Conservation (phyloP, 768 basidiomycete genomes). For the Lentinula detonsa region DNA sequence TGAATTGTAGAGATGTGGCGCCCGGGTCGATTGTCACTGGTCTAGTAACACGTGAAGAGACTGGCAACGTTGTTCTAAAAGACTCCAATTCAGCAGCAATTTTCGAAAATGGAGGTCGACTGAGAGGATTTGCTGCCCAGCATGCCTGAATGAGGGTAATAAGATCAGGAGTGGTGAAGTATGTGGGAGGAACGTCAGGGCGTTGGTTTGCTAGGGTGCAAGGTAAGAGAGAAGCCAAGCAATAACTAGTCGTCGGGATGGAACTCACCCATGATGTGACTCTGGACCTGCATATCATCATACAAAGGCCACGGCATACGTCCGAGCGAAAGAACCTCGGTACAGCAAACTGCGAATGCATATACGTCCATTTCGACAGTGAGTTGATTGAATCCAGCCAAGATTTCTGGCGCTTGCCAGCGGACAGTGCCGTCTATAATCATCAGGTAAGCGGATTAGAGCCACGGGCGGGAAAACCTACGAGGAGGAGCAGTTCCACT, state of each 20-base stretch:
- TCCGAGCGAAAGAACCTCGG: slow-evolving; percentile 60
- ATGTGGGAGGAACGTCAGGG: slow-evolving; percentile 38
- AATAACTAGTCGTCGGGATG: neutral
- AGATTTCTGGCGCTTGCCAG: slow-evolving; percentile 70
- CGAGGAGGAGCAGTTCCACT: slow-evolving; percentile 45
- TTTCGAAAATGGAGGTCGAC: slow-evolving; percentile 47
- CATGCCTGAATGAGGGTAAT: slow-evolving; percentile 43
- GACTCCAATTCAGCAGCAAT: slow-evolving; percentile 40
- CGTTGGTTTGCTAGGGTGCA: slow-evolving; percentile 38
- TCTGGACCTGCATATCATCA: slow-evolving; percentile 45
- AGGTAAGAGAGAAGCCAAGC: slow-evolving; percentile 8
- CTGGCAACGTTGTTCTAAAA: slow-evolving; percentile 24
- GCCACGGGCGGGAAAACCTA: slow-evolving; percentile 22
- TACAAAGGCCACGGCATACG: slow-evolving; percentile 50
- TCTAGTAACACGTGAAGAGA: slow-evolving; percentile 5
- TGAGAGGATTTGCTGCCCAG: slow-evolving; percentile 49
- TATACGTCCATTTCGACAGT: slow-evolving; percentile 63
- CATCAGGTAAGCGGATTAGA: neutral
- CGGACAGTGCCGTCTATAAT: slow-evolving; percentile 53
- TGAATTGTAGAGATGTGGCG: slow-evolving; percentile 20
- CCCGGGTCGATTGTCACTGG: slow-evolving; percentile 26
- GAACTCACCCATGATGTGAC: slow-evolving; percentile 43
- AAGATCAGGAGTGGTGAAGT: slow-evolving; percentile 25
- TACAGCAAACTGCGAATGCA: slow-evolving; percentile 59
- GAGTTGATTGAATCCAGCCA: slow-evolving; percentile 38